Evolutionary conservation across 495 filamentous ascomycete genomes (phyloP), one percentile per base, ranked within the genome.

Genomic region (Penicillium crystallinum): DNA sequence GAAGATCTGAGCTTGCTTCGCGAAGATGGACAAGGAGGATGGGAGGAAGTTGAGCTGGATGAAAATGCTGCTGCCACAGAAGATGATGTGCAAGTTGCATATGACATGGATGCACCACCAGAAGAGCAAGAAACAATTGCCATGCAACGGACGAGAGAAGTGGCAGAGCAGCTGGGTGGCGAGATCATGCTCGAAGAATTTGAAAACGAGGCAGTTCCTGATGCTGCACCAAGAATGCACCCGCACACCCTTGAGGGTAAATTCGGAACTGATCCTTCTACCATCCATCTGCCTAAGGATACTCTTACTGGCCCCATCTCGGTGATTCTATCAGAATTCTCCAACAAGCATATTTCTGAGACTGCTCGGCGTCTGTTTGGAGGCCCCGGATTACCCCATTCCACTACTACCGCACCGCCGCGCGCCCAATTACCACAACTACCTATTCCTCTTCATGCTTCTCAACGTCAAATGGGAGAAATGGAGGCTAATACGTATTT

Each of bases 401-500:
- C 89, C 10, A 77, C 84, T 1, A 75, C 76, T 9, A 87, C 83
- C 6, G 72, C 78, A 11, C 66, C 69, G 22, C 59, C 72, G 19
- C 63, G 67, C 38, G 74, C 78, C 21, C 68, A 80, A 38, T 46
- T 78, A 39, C 79, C 80, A 27, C 88, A 92, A 67, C 80, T 81
- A 50, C 74, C 81, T 2, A 84, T 97, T 22, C 75, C 77, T 2
- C 65, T 97, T 17, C 78, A 85, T 56, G 85, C 89, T 2, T 76
- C 78, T 4, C 85, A 93, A 48, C 72, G 78, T 46, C 71, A 72
- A 25, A 95, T 97, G 89, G 74, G 75, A 4, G 83, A 89, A 23
- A 92, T 96, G 69, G 88, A 96, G 62, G 87, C 84, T n/a, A 89
- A 96, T 75, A 79, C 84, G 3, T 97, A 82, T 57, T 58, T 96